Base-by-base conservation (phyloP, 2,329 filamentous ascomycete species). In the Colletotrichum godetiae region DNA sequence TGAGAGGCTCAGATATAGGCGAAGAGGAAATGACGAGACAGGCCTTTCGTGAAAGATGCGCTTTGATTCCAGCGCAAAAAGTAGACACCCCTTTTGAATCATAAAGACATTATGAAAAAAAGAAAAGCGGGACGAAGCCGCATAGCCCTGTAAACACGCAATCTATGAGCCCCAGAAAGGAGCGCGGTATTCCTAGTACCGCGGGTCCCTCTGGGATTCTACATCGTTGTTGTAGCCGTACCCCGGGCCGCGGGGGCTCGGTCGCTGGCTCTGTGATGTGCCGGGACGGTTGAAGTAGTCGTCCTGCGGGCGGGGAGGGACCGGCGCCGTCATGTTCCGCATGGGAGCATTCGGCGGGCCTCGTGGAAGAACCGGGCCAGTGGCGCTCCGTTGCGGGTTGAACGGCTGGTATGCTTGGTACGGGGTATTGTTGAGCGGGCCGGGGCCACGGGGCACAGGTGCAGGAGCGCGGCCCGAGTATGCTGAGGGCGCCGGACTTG, bases 311-410 rank as follows among this genome's bases (percentile, higher is more conserved):
- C 72, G 68, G 15, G 37, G 35, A 55, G 72, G 81, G 67, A 83
- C 76, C 4, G 85, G 84, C 4, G 83, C 84, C 27, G 86, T 88
- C 82, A 87, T 83, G 68, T 84, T 87, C 63, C 87, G 82, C 74
- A 83, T 82, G 1, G 84, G 84, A 33, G 82, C 77, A 49, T 81
- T 80, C 13, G 80, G 81, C 52, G 80, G 80, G 46, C 79, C 81
- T 31, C 81, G 76, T 11, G 78, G 77, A 31, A 81, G 78, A 15
- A 82, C 75, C 4, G 82, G 82, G 1, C 82, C 81, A 15, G 86
- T 86, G 33, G 81, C 80, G 67, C 84, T 87, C 42, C 86, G 82
- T 66, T 77, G 69, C 1, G 82, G 80, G 35, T 77, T 74, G 67
- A 78, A 80, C 7, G 74, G 76, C 57, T 77, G 79, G 60, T 71